phyloP scores from a whole-genome alignment of 768 basidiomycete genomes.

The Rhodotorula toruloides region DNA sequence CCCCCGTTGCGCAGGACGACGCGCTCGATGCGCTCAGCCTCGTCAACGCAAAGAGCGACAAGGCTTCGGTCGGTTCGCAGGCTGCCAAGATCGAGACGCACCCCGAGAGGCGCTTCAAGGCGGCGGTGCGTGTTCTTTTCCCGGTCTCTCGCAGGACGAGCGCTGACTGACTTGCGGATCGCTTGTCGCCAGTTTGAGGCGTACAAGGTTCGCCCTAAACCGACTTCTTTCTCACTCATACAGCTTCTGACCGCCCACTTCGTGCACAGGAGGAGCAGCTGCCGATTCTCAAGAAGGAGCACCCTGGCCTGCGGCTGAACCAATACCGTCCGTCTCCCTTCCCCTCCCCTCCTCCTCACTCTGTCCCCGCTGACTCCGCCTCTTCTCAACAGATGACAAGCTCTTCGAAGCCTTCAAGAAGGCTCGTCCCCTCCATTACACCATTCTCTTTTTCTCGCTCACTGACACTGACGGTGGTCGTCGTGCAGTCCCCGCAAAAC shows the following conservation, averaged over 20 bases:
- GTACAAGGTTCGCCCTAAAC: too few relatives aligned
- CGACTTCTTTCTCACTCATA: too few relatives aligned
- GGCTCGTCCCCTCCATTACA: slow-evolving; percentile 38
- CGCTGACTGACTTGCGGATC: neutral
- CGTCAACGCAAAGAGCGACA: slow-evolving; percentile 48
- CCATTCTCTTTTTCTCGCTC: neutral
- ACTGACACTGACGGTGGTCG: neutral
- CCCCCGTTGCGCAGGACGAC: slow-evolving; percentile 32
- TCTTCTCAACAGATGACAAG: slow-evolving; percentile 41
- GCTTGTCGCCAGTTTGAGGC: slow-evolving; percentile 45
- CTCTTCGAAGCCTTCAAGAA: slow-evolving; percentile 51
- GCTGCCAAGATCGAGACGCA: slow-evolving; percentile 38
- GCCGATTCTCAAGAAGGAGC: slow-evolving; percentile 48
- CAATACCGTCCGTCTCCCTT: slow-evolving; percentile 40
- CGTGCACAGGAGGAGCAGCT: slow-evolving; percentile 49
- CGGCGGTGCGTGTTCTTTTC: slow-evolving; percentile 40
- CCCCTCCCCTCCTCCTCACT: neutral
- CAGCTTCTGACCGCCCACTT: too few relatives aligned
- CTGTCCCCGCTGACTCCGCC: neutral
- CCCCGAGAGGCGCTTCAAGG: slow-evolving; percentile 50
- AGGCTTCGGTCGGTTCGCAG: slow-evolving; percentile 47
- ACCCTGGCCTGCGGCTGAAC: slow-evolving; percentile 50
- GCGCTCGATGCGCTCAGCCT: slow-evolving; percentile 49
- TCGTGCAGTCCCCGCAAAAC: slow-evolving; percentile 29
- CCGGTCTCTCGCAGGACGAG: too few relatives aligned